Evolutionary conservation across 176 grass and related monocot species (phyloP).

Genomic region (Zizania latifolia): DNA sequence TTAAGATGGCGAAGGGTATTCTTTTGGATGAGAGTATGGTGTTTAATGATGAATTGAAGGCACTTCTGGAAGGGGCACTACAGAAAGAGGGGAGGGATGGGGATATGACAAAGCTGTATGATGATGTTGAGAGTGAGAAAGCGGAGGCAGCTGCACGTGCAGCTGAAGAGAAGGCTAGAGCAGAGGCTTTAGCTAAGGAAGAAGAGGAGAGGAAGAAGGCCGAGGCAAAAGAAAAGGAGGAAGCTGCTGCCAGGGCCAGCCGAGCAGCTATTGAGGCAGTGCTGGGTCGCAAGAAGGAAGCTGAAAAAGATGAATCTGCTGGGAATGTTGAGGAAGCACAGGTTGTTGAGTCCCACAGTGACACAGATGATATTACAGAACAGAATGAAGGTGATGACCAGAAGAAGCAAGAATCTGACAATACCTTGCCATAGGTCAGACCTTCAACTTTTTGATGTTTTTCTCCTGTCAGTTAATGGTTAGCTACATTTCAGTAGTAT

Average conservation of each 20-base stretch:
- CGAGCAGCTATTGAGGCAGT: conserved; percentile 67
- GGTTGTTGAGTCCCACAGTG: conserved; percentile 24
- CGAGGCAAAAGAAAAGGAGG: conserved; percentile 70
- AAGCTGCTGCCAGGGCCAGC: conserved; percentile 58
- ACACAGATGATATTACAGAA: conserved; percentile 1
- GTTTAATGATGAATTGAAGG: conserved; percentile 59
- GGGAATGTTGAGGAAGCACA: conserved; percentile 32
- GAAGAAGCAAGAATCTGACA: conserved; percentile 29
- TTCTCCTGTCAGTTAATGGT: conserved; percentile 13
- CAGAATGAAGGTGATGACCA: background rate
- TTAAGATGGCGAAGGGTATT: conserved; percentile 56
- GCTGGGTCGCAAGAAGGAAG: conserved; percentile 51
- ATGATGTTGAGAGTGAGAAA: conserved; percentile 71
- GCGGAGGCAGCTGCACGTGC: conserved; percentile 56
- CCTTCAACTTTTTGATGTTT: conserved; percentile 10
- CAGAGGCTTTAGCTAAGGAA: conserved; percentile 65
- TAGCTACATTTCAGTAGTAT: conserved; percentile 26
- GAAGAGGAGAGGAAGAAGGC: conserved; percentile 82
- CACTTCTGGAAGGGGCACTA: conserved; percentile 47
- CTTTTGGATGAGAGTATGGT: conserved; percentile 58
- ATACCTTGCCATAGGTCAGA: conserved; percentile 13
- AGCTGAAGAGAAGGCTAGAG: conserved; percentile 81
- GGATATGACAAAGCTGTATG: conserved; percentile 57
- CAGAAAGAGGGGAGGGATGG: conserved; percentile 62
- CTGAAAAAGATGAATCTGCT: conserved; percentile 32